Evolutionary conservation across 164 flowering plant species (phyloP).

Genomic region (Paratinospora sagittata): DNA sequence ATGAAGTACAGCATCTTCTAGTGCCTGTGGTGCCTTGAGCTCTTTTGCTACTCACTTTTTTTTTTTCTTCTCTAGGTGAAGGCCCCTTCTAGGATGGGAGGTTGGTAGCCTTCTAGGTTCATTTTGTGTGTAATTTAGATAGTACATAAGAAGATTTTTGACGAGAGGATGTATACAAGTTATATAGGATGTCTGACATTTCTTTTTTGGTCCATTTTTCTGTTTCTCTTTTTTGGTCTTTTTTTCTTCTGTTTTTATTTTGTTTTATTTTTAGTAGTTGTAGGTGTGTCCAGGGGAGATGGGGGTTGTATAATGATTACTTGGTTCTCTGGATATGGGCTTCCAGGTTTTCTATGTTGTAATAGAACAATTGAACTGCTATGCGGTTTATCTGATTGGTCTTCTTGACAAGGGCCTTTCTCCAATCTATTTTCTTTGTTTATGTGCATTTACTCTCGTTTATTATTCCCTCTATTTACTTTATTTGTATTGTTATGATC

Average conservation of each 20-base stretch:
- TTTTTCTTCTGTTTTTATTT: too few species aligned
- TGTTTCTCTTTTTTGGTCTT: not conserved
- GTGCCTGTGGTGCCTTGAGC: constrained; percentile 9
- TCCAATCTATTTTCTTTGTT: too few species aligned
- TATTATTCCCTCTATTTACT: too few species aligned
- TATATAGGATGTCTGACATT: not conserved
- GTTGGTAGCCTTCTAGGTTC: constrained; percentile 9
- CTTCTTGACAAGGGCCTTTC: too few species aligned
- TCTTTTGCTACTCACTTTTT: not conserved
- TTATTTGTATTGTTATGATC: too few species aligned
- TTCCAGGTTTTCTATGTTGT: not conserved
- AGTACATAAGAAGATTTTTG: constrained; percentile 44
- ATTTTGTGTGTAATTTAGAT: constrained; percentile 17
- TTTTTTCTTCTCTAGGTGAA: not conserved
- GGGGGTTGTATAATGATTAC: not conserved
- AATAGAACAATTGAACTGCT: not conserved
- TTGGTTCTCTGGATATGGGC: not conserved
- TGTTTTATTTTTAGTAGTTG: not conserved
- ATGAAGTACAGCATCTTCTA: constrained; percentile 5
- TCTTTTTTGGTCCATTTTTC: not conserved
- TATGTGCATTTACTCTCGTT: too few species aligned
- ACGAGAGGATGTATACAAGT: constrained; percentile 31
- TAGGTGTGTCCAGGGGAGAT: not conserved
- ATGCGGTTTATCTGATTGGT: too few species aligned
- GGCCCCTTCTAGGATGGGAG: constrained; percentile 16